Percentiles rank a stretch among this genome's conserved stretches.
Conservation (phyloP, 805 yeast genomes). For the Candida tallmaniae region DNA sequence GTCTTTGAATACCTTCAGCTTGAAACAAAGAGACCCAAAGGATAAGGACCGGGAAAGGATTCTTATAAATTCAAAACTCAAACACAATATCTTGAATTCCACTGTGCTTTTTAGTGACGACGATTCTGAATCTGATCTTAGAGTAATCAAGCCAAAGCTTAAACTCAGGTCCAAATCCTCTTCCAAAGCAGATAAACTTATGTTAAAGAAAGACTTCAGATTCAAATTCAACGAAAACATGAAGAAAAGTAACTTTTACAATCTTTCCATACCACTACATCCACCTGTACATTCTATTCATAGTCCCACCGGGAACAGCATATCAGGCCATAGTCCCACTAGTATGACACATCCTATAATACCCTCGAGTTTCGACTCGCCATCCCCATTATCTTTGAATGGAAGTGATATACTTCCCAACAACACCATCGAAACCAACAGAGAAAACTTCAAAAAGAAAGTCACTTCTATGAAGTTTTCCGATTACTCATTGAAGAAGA, state of each 20-base stretch:
- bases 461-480: neutral
- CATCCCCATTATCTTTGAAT: conserved; percentile 22
- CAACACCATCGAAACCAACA: conserved; percentile 6
- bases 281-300: conserved; percentile 8
- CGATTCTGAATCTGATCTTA: conserved; percentile 29
- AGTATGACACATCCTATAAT: neutral
- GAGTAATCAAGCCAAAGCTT: conserved; percentile 7
- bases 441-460: conserved; percentile 4
- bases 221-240: conserved; percentile 16
- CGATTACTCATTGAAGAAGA: conserved; percentile 21
- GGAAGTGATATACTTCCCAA: conserved; percentile 6
- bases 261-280: neutral
- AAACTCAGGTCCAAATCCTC: conserved; percentile 13
- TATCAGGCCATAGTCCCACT: neutral
- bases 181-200: conserved; percentile 13
- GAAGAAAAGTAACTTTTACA: conserved; percentile 1
- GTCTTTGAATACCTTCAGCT: neutral
- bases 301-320: neutral
- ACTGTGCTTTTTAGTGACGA: conserved; percentile 32
- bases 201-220: conserved; percentile 21
- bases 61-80: conserved; percentile 5
- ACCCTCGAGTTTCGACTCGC: conserved; percentile 8
- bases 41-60: neutral
- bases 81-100: conserved; percentile 4
- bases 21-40: conserved; percentile 1